A percentile compares a stretch with the other conserved stretches of the same genome.
These are phyloP conservation scores for Rhizopogon vinicolor DNA, from an alignment of 768 basidiomycete species.

Conservation along the genomic window DNA sequence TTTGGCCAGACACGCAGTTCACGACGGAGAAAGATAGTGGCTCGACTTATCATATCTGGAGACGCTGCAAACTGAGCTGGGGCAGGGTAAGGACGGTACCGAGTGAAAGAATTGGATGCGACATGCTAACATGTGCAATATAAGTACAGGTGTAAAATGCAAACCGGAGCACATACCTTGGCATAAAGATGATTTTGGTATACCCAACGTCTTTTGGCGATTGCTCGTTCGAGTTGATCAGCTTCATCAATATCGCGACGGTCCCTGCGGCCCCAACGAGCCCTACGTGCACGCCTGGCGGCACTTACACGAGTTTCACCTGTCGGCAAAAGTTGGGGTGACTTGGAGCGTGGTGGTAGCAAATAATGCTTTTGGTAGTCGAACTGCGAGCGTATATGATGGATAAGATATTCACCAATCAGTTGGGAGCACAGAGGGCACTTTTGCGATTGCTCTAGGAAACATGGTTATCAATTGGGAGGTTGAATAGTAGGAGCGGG, in stretches of 20 bases:
- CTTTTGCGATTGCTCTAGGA: conserved; percentile 68
- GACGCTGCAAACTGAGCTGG: conserved; percentile 81
- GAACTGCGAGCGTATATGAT: conserved; percentile 69
- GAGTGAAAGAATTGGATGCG: conserved; percentile 81
- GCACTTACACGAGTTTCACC: conserved; percentile 22
- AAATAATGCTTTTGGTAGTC: conserved; percentile 83
- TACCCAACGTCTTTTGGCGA: conserved; percentile 71
- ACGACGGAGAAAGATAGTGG: conserved; percentile 76
- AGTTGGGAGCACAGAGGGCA: conserved; percentile 72
- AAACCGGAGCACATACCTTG: conserved; percentile 50
- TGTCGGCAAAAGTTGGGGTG: conserved; percentile 28
- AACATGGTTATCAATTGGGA: not conserved
- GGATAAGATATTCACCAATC: conserved; percentile 73
- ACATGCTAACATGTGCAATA: conserved; percentile 61
- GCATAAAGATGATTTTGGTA: conserved; percentile 79
- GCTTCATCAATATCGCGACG: conserved; percentile 35
- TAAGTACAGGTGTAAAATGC: not conserved
- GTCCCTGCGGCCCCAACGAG: conserved; percentile 53
- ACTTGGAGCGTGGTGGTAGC: conserved; percentile 54
- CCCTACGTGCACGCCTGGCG: conserved; percentile 29
- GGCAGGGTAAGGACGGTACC: conserved; percentile 87
- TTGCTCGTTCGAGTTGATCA: conserved; percentile 72
- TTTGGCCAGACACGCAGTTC: conserved; percentile 86
- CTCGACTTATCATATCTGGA: conserved; percentile 66
- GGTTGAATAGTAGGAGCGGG: not conserved